Base-by-base conservation (phyloP, 2,329 filamentous ascomycete genomes). In the Diaporthe sp. region DNA sequence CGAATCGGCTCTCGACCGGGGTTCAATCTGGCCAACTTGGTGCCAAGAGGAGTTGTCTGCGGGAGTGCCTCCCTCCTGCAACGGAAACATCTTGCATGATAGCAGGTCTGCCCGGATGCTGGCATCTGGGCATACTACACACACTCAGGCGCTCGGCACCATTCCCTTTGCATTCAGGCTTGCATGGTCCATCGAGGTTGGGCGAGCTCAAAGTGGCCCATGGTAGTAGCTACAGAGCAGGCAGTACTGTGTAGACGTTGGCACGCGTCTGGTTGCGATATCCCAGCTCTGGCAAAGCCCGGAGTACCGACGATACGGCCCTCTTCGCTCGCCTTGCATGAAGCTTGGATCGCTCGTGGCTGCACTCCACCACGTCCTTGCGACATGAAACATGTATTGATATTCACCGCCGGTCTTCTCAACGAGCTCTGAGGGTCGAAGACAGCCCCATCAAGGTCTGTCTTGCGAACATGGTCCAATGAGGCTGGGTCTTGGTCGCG, bases 381-480 rank as follows among this genome's bases (percentile, higher is more conserved):
- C n/a, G n/a, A 70, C 49, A 55, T 70, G 65, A 70, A 70, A 55
- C 65, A 51, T 42, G 49, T 42, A 55, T 42, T 70, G 65, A 4
- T 42, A 55, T 70, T 70, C 65, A 70, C 65, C 65, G 65, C 65
- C 65, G 65, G 65, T 70, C 65, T 70, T 70, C 49, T 70, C 65
- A 34, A 70, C 65, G 65, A 37, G 65, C 49, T 55, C 37, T 65
- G 46, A 55, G 49, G 44, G 65, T 70, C 34, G 34, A 70, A 42
- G 5, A 25, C n/a, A 31, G 42, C 65, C 34, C 34, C 65, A 55
- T 70, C 49, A 39, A 70, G 34, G 65, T 28, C 61, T 39, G 17
- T 55, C 49, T 70, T 70, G 49, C 65, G 65, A 68, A 68, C 13
- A 39, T n/a, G 44, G 46, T 68, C 46, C 65, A 68, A 68, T 68